These are phyloP conservation scores for Solanum ossicruentum DNA, from an alignment of 257 asterid genomes.

Conservation along the genomic window DNA sequence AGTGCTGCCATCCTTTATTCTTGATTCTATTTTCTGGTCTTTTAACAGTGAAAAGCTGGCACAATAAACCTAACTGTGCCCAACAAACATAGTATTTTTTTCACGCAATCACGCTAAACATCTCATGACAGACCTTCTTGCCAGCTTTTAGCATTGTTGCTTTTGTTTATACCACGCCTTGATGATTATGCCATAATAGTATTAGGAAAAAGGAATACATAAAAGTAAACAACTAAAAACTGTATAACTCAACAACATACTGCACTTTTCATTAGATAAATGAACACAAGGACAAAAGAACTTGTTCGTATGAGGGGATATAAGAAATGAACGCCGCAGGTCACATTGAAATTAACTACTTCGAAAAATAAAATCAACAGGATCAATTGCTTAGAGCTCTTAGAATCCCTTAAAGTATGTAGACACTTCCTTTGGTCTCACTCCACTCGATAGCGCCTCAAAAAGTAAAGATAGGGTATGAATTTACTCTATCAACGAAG, in stretches of 20 bases:
- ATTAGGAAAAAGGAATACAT: neutral
- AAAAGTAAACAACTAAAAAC: neutral
- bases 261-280: neutral
- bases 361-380: neutral
- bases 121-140: neutral
- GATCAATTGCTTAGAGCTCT: neutral
- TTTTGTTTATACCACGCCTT: neutral
- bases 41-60: neutral
- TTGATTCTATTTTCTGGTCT: neutral
- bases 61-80: neutral
- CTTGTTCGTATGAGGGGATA: neutral
- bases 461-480: neutral
- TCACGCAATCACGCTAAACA: neutral
- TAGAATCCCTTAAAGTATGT: neutral
- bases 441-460: neutral
- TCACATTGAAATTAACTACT: neutral
- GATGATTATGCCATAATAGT: neutral
- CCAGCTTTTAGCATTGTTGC: neutral
- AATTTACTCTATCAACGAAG: slow-evolving; percentile 9
- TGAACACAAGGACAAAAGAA: neutral
- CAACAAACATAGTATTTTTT: neutral
- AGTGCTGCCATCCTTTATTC: neutral
- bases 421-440: neutral
- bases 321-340: neutral
- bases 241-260: neutral